These are phyloP conservation scores for Hypoxylon rubiginosum DNA, from an alignment of 2,329 filamentous ascomycete species.

Conservation along the genomic window DNA sequence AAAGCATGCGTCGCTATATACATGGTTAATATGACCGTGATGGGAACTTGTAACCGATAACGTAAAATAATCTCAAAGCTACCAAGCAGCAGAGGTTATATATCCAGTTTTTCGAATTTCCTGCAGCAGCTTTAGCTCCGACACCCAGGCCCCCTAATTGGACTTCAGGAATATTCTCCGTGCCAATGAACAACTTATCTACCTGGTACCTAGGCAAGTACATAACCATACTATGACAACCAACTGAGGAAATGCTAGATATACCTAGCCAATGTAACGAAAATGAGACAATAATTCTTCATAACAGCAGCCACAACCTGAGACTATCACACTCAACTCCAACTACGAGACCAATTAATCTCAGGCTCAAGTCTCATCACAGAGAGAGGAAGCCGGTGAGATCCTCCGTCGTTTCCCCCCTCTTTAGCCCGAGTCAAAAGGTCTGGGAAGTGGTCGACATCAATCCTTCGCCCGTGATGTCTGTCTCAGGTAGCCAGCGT, in stretches of 20 bases:
- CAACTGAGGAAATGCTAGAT: too few relatives aligned
- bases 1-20: background rate
- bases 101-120: background rate
- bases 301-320: too few relatives aligned
- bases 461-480: background rate
- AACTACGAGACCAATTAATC: too few relatives aligned
- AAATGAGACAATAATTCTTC: too few relatives aligned
- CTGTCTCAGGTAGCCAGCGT: conserved; percentile 13
- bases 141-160: conserved; percentile 7
- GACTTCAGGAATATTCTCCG: conserved; percentile 24
- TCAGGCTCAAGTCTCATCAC: background rate
- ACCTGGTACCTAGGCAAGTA: background rate
- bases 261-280: too few relatives aligned
- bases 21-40: background rate
- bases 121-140: background rate
- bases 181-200: conserved; percentile 1
- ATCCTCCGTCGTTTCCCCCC: conserved; percentile 5
- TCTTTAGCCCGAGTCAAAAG: conserved; percentile 32
- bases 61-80: background rate
- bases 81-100: background rate
- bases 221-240: background rate
- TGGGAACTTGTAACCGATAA: background rate
- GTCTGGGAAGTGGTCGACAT: conserved; percentile 18
- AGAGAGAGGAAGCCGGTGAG: conserved; percentile 4
- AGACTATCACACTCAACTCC: background rate